Conservation (phyloP, 805 yeast species). For the Wickerhamomyces alni region DNA sequence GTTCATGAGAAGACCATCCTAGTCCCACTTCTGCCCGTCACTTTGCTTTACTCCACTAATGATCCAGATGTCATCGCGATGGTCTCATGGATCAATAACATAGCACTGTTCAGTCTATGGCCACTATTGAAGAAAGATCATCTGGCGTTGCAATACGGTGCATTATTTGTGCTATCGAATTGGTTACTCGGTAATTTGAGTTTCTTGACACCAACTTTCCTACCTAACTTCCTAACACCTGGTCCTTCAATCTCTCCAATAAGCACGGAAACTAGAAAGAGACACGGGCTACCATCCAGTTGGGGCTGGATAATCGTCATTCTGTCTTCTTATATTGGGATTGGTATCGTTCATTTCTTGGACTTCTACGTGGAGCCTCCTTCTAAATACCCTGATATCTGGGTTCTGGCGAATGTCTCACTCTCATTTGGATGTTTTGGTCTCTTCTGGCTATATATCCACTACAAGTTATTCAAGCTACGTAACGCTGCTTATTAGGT, state of each 20-base stretch:
- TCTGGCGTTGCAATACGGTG: constrained; percentile 64
- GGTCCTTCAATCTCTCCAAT: constrained; percentile 36
- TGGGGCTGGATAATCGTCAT: constrained; percentile 47
- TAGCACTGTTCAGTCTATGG: constrained; percentile 80
- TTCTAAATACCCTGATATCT: constrained; percentile 66
- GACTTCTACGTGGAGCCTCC: constrained; percentile 54
- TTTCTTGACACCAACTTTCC: constrained; percentile 40
- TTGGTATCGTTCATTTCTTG: constrained; percentile 43
- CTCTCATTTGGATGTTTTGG: constrained; percentile 72
- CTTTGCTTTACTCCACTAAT: constrained; percentile 50
- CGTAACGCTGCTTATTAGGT: background rate
- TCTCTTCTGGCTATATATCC: constrained; percentile 78
- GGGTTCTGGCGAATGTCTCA: constrained; percentile 72
- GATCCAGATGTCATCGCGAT: constrained; percentile 60
- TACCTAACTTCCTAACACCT: constrained; percentile 36
- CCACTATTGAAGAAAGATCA: constrained; percentile 80
- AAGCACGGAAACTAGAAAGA: constrained; percentile 27
- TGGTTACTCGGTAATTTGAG: constrained; percentile 72
- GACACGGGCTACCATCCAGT: constrained; percentile 42
- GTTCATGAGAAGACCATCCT: constrained; percentile 93
- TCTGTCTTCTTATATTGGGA: constrained; percentile 44
- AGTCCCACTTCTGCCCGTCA: constrained; percentile 81
- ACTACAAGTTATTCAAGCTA: constrained; percentile 40
- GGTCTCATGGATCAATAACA: constrained; percentile 82
- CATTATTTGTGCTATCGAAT: constrained; percentile 56